Conservation (phyloP, 306 rosid genomes). For the Medicago arabica region DNA sequence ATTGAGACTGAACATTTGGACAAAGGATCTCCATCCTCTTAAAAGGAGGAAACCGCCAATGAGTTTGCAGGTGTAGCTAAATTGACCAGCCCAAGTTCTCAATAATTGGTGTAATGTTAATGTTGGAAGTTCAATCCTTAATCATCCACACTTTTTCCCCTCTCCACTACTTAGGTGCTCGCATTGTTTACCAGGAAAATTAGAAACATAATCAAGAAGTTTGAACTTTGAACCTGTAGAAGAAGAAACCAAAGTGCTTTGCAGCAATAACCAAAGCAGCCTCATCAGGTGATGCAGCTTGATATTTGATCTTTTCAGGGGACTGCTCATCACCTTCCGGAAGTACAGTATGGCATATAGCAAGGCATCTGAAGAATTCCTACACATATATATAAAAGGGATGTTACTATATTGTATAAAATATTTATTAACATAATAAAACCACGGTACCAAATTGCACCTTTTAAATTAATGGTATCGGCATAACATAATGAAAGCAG, state of each 20-base stretch:
- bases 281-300: conserved; percentile 98
- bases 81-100: conserved; percentile 4
- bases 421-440: conserved; percentile 21
- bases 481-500: conserved; percentile 33
- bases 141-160: neutral
- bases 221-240: conserved; percentile 81
- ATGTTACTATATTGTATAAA: conserved; percentile 4
- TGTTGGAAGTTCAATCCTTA: conserved; percentile 20
- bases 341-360: conserved; percentile 93
- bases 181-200: conserved; percentile 14
- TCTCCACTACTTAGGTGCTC: neutral
- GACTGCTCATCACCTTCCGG: conserved; percentile 94
- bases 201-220: conserved; percentile 33
- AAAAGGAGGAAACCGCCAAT: conserved; percentile 21
- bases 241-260: conserved; percentile 95
- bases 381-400: conserved; percentile 14
- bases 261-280: conserved; percentile 73
- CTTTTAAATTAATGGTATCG: conserved; percentile 13
- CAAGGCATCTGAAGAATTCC: conserved; percentile 82
- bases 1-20: conserved; percentile 30
- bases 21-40: conserved; percentile 28
- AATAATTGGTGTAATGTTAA: conserved; percentile 2
- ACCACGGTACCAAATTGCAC: conserved; percentile 7
- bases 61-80: conserved; percentile 28
- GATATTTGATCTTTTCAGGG: conserved; percentile 83